These are phyloP conservation scores for Ramaria sp. DNA, from an alignment of 768 basidiomycete genomes.

Conservation along the genomic window DNA sequence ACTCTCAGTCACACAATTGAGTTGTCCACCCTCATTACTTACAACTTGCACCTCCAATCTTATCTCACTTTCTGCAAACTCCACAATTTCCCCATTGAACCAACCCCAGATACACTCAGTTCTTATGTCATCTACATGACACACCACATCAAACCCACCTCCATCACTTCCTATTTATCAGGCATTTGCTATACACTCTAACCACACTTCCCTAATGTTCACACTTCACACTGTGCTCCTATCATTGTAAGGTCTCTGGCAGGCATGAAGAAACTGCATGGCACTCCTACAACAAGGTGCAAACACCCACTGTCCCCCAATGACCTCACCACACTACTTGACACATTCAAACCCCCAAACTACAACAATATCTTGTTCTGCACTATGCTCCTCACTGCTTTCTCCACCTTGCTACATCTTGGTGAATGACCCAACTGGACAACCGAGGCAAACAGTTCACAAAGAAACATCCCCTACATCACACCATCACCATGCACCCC, in stretches of 20 bases:
- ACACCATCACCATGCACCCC: constrained; percentile 1
- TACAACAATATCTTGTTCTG: constrained; percentile 20
- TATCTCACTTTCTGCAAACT: constrained; percentile 24
- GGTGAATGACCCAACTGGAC: constrained; percentile 19
- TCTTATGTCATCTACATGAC: constrained; percentile 27
- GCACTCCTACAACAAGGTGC: constrained; percentile 12
- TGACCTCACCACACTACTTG: constrained; percentile 11
- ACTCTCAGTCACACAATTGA: constrained; percentile 24
- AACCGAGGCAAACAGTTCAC: not conserved
- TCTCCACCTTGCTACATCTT: constrained; percentile 17
- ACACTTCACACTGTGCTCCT: constrained; percentile 4
- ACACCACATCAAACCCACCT: constrained; percentile 29
- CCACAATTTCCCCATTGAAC: constrained; percentile 25
- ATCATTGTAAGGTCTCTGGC: constrained; percentile 21
- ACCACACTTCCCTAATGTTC: constrained; percentile 20
- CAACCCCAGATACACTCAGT: constrained; percentile 26
- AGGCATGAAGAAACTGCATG: constrained; percentile 20
- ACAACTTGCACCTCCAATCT: constrained; percentile 21
- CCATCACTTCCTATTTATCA: no score
- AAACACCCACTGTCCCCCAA: constrained; percentile 19
- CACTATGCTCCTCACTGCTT: constrained; percentile 15
- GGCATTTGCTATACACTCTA: constrained; percentile 27
- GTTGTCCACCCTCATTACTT: constrained; percentile 13
- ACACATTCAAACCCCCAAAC: constrained; percentile 18
- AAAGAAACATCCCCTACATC: constrained; percentile 15